These are phyloP conservation scores for Gamsiella multidivaricata DNA, from an alignment of 192 early-diverging fungal species.

Conservation along the genomic window DNA sequence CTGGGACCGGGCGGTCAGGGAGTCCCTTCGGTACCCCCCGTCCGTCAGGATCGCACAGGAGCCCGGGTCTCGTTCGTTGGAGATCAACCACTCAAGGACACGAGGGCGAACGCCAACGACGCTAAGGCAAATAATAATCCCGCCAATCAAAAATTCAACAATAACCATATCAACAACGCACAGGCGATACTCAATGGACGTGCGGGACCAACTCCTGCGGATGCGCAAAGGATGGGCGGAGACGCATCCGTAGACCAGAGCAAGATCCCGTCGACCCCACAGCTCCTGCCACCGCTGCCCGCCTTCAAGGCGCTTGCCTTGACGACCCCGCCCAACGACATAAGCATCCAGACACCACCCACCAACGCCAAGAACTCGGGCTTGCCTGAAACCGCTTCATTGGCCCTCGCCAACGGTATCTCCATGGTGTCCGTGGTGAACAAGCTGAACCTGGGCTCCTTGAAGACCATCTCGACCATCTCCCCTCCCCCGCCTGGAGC, in stretches of 20 bases:
- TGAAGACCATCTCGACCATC: slow-evolving; percentile 44
- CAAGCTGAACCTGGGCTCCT: slow-evolving; percentile 24
- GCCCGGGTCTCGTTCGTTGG: slow-evolving; percentile 26
- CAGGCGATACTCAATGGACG: slow-evolving; percentile 6
- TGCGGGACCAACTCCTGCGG: slow-evolving; percentile 1
- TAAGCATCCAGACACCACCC: slow-evolving; percentile 2
- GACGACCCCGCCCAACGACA: slow-evolving; percentile 40
- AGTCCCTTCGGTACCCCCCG: slow-evolving; percentile 27
- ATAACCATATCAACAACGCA: neutral
- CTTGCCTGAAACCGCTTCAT: slow-evolving; percentile 39
- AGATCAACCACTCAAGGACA: slow-evolving; percentile 8
- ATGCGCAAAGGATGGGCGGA: neutral
- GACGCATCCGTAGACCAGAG: neutral
- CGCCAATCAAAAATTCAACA: too few species aligned
- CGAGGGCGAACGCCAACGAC: slow-evolving; percentile 8
- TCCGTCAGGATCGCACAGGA: slow-evolving; percentile 24
- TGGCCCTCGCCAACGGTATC: slow-evolving; percentile 34
- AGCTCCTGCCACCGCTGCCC: slow-evolving; percentile 44
- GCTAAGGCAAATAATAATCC: neutral
- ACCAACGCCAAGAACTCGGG: slow-evolving; percentile 16
- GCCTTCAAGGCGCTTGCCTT: slow-evolving; percentile 40
- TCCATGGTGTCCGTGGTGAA: slow-evolving; percentile 35
- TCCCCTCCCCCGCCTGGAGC: slow-evolving; percentile 43
- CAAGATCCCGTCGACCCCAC: slow-evolving; percentile 6
- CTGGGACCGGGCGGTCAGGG: slow-evolving; percentile 12